Evolutionary conservation across 768 basidiomycete species (phyloP).

Genomic region (Sarcomyxa edulis): DNA sequence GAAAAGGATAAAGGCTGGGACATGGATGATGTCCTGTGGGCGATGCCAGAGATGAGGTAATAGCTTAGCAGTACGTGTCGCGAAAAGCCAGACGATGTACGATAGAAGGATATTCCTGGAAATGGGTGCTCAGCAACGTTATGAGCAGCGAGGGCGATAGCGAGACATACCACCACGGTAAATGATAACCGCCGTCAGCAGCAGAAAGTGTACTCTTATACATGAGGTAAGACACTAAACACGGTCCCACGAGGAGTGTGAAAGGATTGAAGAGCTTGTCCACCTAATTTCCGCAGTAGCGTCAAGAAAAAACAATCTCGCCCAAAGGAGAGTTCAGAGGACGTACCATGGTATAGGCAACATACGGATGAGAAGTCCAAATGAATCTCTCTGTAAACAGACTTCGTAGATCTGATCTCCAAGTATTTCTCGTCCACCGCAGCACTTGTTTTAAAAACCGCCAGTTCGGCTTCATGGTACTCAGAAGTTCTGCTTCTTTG

Average conservation of each 20-base stretch:
- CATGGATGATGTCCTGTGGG: conserved; percentile 73
- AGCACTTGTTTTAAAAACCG: conserved; percentile 91
- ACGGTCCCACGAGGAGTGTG: conserved; percentile 81
- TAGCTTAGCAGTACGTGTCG: conserved; percentile 75
- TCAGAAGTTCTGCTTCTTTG: conserved; percentile 78
- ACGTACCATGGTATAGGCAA: conserved; percentile 88
- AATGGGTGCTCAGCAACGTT: conserved; percentile 9
- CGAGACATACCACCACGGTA: conserved; percentile 70
- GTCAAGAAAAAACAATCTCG: background rate
- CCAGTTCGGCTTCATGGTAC: conserved; percentile 97
- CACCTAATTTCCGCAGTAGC: conserved; percentile 38
- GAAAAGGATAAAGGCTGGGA: conserved; percentile 83
- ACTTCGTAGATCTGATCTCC: conserved; percentile 85
- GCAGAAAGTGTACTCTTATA: conserved; percentile 73
- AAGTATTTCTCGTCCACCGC: conserved; percentile 92
- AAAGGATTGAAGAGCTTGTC: conserved; percentile 86
- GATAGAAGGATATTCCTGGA: conserved; percentile 63
- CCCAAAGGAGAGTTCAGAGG: background rate
- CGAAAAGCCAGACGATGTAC: conserved; percentile 66
- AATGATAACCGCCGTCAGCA: conserved; percentile 68
- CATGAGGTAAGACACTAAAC: conserved; percentile 69
- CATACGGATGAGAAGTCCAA: conserved; percentile 88
- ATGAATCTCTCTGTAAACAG: conserved; percentile 85
- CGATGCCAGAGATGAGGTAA: conserved; percentile 76
- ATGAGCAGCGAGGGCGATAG: conserved; percentile 2